Evolutionary conservation across 1,284 basidiomycete genomes (phyloP).

Genomic region (Earliella scabrosa): DNA sequence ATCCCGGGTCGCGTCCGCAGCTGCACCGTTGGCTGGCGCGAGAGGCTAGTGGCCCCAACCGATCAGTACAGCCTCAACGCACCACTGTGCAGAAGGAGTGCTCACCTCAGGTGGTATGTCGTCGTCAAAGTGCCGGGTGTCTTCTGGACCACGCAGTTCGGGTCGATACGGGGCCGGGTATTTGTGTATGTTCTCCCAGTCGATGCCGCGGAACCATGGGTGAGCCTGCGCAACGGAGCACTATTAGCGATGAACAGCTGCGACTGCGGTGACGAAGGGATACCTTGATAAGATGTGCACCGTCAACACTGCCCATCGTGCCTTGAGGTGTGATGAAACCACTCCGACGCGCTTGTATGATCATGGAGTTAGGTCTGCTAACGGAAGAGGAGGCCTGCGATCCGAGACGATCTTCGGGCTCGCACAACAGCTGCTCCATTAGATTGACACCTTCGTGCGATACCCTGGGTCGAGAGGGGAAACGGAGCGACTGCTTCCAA

Average conservation of each 20-base stretch:
- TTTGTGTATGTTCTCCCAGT: conserved; percentile 83
- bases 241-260: conserved; percentile 29
- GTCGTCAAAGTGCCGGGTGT: conserved; percentile 91
- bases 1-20: conserved; percentile 84
- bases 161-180: conserved; percentile 89
- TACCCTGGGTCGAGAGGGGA: conserved; percentile 83
- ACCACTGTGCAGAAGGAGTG: conserved; percentile 2
- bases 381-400: conserved; percentile 70
- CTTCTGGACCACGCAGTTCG: conserved; percentile 76
- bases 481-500: conserved; percentile 88
- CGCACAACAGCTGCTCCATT: conserved; percentile 89
- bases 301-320: conserved; percentile 65
- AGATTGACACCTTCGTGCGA: conserved; percentile 87
- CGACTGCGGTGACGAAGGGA: conserved; percentile 1
- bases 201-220: conserved; percentile 86
- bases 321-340: conserved; percentile 64
- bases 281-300: conserved; percentile 87
- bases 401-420: conserved; percentile 92
- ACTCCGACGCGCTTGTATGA: conserved; percentile 74
- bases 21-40: conserved; percentile 85
- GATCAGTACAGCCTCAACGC: conserved; percentile 6
- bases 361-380: conserved; percentile 76
- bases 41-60: conserved; percentile 62
- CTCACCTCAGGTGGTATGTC: conserved; percentile 91
- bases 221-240: conserved; percentile 58